phyloP scores from a whole-genome alignment of 768 basidiomycete genomes.

The Pleurotus cornucopiae region DNA sequence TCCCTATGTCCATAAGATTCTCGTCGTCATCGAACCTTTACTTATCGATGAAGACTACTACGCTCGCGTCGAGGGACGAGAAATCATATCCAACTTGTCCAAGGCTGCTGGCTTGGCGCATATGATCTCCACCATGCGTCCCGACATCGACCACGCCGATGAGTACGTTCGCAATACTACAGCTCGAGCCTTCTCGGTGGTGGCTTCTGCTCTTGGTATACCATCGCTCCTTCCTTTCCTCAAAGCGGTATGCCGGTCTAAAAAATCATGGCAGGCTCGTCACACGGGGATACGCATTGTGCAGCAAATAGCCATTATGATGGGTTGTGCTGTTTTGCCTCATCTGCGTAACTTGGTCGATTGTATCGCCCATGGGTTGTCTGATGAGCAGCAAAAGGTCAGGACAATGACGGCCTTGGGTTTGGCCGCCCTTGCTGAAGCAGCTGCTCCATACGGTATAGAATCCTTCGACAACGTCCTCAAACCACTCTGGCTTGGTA shows the following conservation, averaged over 20 bases:
- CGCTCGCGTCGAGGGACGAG: slow-evolving; percentile 95
- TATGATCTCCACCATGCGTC: slow-evolving; percentile 99
- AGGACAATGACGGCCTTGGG: slow-evolving; percentile 93
- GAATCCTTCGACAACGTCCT: slow-evolving; percentile 98
- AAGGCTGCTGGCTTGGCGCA: slow-evolving; percentile 99
- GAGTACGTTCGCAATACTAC: slow-evolving; percentile 99
- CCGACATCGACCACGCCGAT: slow-evolving; percentile 98
- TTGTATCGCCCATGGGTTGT: slow-evolving; percentile 88
- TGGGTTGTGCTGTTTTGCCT: slow-evolving; percentile 97
- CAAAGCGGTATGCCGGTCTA: slow-evolving; percentile 96
- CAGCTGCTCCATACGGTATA: slow-evolving; percentile 97
- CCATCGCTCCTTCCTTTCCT: slow-evolving; percentile 97
- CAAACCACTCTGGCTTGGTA: slow-evolving; percentile 91
- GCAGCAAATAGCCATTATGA: slow-evolving; percentile 99
- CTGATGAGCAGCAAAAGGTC: slow-evolving; percentile 95
- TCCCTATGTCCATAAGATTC: slow-evolving; percentile 98
- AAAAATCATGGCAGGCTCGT: slow-evolving; percentile 99
- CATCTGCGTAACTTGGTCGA: slow-evolving; percentile 96
- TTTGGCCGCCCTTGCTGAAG: slow-evolving; percentile 92
- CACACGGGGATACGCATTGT: slow-evolving; percentile 99
- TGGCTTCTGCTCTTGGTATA: slow-evolving; percentile 97
- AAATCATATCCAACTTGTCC: slow-evolving; percentile 97
- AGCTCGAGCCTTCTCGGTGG: slow-evolving; percentile 97
- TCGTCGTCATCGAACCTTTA: slow-evolving; percentile 98
- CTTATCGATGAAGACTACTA: slow-evolving; percentile 98